phyloP scores from a whole-genome alignment of 139 green algal species.

The Edaphochlamys debaryana region DNA sequence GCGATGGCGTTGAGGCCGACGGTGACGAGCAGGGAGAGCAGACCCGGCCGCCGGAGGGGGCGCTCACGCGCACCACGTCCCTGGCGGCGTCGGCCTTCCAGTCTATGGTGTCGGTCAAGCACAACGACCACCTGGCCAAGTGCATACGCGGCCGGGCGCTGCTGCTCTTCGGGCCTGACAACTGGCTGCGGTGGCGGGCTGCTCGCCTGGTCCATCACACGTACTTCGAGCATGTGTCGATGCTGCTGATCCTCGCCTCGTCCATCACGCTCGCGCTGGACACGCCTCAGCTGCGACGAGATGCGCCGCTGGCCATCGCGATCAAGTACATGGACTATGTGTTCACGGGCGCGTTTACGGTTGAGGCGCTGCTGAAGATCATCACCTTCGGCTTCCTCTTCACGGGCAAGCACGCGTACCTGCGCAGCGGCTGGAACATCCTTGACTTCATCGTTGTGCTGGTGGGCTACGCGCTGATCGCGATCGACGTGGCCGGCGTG shows the following conservation, averaged over 20 bases:
- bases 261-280: constrained; percentile 72
- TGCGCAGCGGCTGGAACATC: constrained; percentile 76
- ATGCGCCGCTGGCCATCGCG: constrained; percentile 38
- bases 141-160: constrained; percentile 15
- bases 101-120: not conserved
- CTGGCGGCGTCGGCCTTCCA: not conserved
- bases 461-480: constrained; percentile 30
- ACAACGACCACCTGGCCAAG: constrained; percentile 7
- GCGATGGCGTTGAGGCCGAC: too few relatives aligned
- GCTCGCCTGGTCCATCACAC: constrained; percentile 47
- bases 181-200: constrained; percentile 42
- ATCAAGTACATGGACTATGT: constrained; percentile 54
- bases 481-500: not conserved
- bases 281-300: constrained; percentile 49
- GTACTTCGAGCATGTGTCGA: constrained; percentile 69
- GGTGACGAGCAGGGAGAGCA: too few relatives aligned
- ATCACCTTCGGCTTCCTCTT: constrained; percentile 67
- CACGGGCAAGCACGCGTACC: constrained; percentile 65
- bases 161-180: constrained; percentile 52
- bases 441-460: constrained; percentile 43
- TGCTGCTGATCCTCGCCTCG: constrained; percentile 69
- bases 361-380: constrained; percentile 78
- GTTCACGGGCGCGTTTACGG: constrained; percentile 68
- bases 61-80: too few relatives aligned
- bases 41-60: too few relatives aligned